These are phyloP conservation scores for Prunella vulgaris DNA, from an alignment of 257 asterid species.

Conservation along the genomic window DNA sequence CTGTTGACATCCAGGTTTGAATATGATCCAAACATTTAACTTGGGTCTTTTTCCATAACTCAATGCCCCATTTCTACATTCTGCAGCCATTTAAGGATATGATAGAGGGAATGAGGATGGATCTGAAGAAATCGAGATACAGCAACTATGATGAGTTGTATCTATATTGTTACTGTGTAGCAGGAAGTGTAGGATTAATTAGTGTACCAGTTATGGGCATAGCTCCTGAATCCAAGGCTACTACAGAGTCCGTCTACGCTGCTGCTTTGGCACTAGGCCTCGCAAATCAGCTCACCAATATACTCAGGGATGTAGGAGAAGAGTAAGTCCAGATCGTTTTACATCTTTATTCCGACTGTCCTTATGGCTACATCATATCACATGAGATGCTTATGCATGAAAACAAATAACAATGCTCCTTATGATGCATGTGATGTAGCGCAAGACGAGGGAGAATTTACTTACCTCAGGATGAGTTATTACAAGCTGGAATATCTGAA, in stretches of 20 bases:
- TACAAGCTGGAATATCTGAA: constrained; percentile 70
- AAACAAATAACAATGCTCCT: background rate
- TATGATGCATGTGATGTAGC: constrained; percentile 32
- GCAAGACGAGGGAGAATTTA: constrained; percentile 81
- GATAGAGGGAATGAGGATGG: constrained; percentile 93
- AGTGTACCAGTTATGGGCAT: constrained; percentile 92
- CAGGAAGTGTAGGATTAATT: constrained; percentile 91
- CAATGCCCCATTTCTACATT: background rate
- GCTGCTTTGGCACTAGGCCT: constrained; percentile 77
- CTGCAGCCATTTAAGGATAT: constrained; percentile 87
- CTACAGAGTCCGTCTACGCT: constrained; percentile 70
- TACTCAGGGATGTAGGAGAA: constrained; percentile 88
- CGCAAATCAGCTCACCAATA: constrained; percentile 85
- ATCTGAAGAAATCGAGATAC: constrained; percentile 74
- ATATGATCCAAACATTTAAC: background rate
- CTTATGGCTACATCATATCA: too few relatives aligned
- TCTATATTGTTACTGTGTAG: constrained; percentile 79
- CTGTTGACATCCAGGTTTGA: constrained; percentile 77
- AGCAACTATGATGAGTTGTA: constrained; percentile 70
- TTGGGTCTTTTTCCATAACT: background rate
- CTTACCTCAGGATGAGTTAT: constrained; percentile 81
- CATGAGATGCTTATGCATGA: background rate
- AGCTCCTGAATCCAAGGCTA: constrained; percentile 69
- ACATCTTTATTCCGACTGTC: too few relatives aligned
- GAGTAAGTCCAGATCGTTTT: constrained; percentile 50